These are phyloP conservation scores for Hebeloma cylindrosporum DNA, from an alignment of 768 basidiomycete species.

Conservation along the genomic window DNA sequence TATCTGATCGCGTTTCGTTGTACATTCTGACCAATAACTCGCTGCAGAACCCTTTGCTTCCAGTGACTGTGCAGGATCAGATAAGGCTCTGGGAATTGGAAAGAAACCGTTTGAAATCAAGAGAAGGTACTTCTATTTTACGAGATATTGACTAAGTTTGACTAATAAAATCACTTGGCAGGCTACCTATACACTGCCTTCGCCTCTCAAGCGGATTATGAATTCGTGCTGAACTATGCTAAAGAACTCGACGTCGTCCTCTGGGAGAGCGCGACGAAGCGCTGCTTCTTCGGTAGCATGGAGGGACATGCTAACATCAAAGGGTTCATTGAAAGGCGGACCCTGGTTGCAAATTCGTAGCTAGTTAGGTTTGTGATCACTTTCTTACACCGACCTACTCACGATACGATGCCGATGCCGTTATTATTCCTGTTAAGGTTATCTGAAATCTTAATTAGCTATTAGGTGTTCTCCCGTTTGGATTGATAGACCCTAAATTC, in stretches of 20 bases:
- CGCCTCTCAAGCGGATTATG: constrained; percentile 83
- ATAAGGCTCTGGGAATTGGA: constrained; percentile 97
- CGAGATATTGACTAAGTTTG: constrained; percentile 22
- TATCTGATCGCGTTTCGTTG: constrained; percentile 4
- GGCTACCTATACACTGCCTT: constrained; percentile 90
- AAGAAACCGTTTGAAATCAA: constrained; percentile 83
- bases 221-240: constrained; percentile 84
- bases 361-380: constrained; percentile 23
- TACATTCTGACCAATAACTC: constrained; percentile 10
- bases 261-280: constrained; percentile 74
- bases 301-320: constrained; percentile 80
- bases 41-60: constrained; percentile 81
- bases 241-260: constrained; percentile 77
- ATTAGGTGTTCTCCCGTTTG: constrained; percentile 24
- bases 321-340: constrained; percentile 76
- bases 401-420: constrained; percentile 25
- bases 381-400: constrained; percentile 13
- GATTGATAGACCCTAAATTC: constrained; percentile 14
- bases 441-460: constrained; percentile 26
- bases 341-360: constrained; percentile 25
- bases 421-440: constrained; percentile 15
- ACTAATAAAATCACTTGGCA: constrained; percentile 32
- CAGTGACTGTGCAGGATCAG: constrained; percentile 97
- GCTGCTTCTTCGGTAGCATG: constrained; percentile 80
- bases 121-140: constrained; percentile 63